Evolutionary conservation across 768 basidiomycete species (phyloP).

Genomic region (Epithele typhae): DNA sequence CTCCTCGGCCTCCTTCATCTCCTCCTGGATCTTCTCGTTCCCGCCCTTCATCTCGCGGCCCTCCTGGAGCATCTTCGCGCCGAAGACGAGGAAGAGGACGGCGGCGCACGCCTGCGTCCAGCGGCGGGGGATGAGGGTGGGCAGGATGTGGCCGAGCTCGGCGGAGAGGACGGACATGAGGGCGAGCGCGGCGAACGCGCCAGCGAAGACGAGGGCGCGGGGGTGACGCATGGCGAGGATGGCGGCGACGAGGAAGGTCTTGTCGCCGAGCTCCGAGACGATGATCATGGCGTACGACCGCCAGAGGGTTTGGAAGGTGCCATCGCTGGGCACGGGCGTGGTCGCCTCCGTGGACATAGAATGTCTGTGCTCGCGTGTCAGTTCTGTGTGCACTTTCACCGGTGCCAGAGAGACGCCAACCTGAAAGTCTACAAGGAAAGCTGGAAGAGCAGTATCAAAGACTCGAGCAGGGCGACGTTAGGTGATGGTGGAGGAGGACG

Average conservation of each 20-base stretch:
- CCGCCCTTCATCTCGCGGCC: conserved; percentile 75
- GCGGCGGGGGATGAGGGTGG: conserved; percentile 69
- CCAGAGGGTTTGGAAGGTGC: conserved; percentile 49
- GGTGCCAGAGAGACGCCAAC: no score
- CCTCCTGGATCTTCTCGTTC: conserved; percentile 81
- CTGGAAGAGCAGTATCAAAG: no score
- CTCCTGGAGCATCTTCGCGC: conserved; percentile 84
- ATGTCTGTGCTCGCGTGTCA: no score
- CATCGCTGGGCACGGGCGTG: conserved; percentile 19
- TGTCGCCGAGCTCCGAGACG: conserved; percentile 92
- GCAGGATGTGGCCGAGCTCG: conserved; percentile 87
- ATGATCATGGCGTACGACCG: conserved; percentile 91
- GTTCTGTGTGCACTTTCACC: no score
- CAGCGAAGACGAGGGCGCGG: conserved; percentile 78
- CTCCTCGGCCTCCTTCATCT: conserved; percentile 94
- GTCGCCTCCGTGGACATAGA: no score
- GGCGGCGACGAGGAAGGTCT: conserved; percentile 87
- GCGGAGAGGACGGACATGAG: conserved; percentile 95
- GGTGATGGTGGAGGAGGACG: no score
- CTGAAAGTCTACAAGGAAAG: no score
- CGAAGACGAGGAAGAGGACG: conserved; percentile 85
- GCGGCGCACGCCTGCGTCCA: conserved; percentile 59
- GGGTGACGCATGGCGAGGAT: conserved; percentile 92
- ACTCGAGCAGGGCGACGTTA: no score
- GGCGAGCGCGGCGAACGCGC: conserved; percentile 82